A percentile compares a stretch with the other conserved stretches of the same genome.
phyloP scores from a whole-genome alignment of 2,329 filamentous ascomycete genomes.

The Alternaria gansuensis region DNA sequence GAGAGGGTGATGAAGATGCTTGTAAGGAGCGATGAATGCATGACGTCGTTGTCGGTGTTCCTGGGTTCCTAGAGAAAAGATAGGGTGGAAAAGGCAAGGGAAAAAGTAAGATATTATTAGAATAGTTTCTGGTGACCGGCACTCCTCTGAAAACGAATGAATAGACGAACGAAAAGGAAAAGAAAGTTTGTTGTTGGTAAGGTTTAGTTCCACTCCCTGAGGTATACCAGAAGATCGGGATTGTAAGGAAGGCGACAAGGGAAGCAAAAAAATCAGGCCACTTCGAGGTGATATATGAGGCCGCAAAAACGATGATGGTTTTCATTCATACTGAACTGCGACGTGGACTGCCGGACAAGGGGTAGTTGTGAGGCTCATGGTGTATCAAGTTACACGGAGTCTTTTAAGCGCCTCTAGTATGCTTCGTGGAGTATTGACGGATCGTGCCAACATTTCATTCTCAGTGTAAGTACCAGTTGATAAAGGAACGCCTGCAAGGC shows the following conservation, averaged over 20 bases:
- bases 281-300: conserved; percentile 43
- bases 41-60: conserved; percentile 2
- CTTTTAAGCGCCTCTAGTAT: conserved; percentile 36
- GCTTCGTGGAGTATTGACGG: conserved; percentile 6
- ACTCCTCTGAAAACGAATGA: conserved; percentile 35
- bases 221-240: conserved; percentile 30
- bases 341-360: conserved; percentile 41
- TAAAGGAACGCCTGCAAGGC: not conserved
- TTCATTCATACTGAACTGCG: conserved; percentile 42
- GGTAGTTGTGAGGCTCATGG: conserved; percentile 36
- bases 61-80: not conserved
- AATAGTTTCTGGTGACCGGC: conserved; percentile 41
- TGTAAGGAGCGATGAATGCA: conserved; percentile 41
- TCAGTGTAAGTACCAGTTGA: conserved; percentile 24
- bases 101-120: conserved; percentile 25
- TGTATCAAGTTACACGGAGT: conserved; percentile 38
- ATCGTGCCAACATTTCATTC: conserved; percentile 9
- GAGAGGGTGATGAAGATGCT: conserved; percentile 41
- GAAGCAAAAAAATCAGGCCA: conserved; percentile 44
- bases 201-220: conserved; percentile 28
- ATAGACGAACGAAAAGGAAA: conserved; percentile 28
- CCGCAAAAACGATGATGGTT: conserved; percentile 29
- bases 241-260: conserved; percentile 33
- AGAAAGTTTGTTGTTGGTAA: conserved; percentile 12
- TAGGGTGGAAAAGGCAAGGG: not conserved